These are phyloP conservation scores for Blastobotrys arbuscula DNA, from an alignment of 1,139 yeast species.

Conservation along the genomic window DNA sequence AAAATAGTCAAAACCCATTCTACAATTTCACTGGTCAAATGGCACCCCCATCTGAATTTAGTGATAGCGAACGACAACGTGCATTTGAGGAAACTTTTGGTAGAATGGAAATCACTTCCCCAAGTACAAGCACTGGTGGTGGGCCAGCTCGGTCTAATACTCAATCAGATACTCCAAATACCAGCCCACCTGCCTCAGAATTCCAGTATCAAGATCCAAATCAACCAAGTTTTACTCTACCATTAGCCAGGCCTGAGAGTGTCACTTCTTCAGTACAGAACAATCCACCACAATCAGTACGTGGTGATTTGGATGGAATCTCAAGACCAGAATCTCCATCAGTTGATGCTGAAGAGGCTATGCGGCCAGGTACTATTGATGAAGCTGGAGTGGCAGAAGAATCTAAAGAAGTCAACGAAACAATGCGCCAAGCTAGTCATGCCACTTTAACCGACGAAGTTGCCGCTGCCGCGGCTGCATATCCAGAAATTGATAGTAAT, in stretches of 20 bases:
- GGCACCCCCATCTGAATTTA: slow-evolving; percentile 18
- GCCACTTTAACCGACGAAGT: slow-evolving; percentile 12
- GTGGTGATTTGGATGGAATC: slow-evolving; percentile 61
- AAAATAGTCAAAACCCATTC: slow-evolving; percentile 25
- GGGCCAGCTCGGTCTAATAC: slow-evolving; percentile 38
- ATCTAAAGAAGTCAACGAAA: slow-evolving; percentile 9
- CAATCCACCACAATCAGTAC: slow-evolving; percentile 83
- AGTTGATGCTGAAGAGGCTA: slow-evolving; percentile 26
- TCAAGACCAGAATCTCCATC: slow-evolving; percentile 56
- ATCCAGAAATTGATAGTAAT: neutral
- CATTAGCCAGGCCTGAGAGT: slow-evolving; percentile 66
- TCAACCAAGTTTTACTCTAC: slow-evolving; percentile 42
- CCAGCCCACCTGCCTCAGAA: slow-evolving; percentile 50
- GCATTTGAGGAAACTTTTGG: slow-evolving; percentile 29
- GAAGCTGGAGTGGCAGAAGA: slow-evolving; percentile 26
- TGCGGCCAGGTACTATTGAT: slow-evolving; percentile 28
- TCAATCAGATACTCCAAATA: slow-evolving; percentile 48
- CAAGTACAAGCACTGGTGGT: slow-evolving; percentile 22
- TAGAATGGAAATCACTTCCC: slow-evolving; percentile 27
- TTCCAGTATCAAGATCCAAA: slow-evolving; percentile 36
- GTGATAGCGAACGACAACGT: slow-evolving; percentile 7
- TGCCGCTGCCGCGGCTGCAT: neutral
- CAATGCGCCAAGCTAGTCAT: slow-evolving; percentile 11
- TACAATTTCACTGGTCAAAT: slow-evolving; percentile 22
- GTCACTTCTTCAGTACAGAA: slow-evolving; percentile 87